Evolutionary conservation across 2,329 filamentous ascomycete genomes (phyloP), one percentile per base, ranked within the genome.

Genomic region (Graphiopsis chlorocephala): DNA sequence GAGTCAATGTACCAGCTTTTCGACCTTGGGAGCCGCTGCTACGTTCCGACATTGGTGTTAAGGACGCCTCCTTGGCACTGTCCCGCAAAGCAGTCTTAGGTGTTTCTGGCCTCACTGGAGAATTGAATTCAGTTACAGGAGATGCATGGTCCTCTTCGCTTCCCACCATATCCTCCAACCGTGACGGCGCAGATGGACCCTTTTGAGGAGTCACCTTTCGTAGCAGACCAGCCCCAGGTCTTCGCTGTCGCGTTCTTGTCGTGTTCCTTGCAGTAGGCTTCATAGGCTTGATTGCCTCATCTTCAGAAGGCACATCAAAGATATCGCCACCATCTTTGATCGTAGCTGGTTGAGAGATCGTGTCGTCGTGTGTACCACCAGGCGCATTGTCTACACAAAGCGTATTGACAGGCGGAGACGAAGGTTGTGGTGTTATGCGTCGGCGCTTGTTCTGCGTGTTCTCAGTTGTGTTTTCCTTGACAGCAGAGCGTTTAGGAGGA

Each of bases 141-240:
- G 50, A 42, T 10, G 8, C 45, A 14, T 35, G 14, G n/a, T 65
- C 60, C 29, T 68, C 68, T 48, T 73, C 70, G 7, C 59, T 53
- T 2, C 60, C 56, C 6, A 76, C 52, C 73, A 76, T 75, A 17
- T 73, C 68, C 12, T 66, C 66, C 17, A 76, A 64, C 3, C 72
- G 70, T 17, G 69, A 71, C 7, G 73, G 74, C 4, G 73, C 74
- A 26, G 73, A 74, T 1, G 67, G 53, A 28, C 72, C 70, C 55
- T 73, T 72, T 14, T 65, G 66, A 29, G 70, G 68, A 1, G 67
- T 68, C 8, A 64, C 50, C 4, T 64, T 68, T 2, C 64, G 47
- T 12, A 71, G 61, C 45, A 68, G 68, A 5, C 69, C 65, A 17
- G 65, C 62, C 20, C 66, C 65, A 12, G 45, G 48, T 14, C 38